Percentiles rank a stretch among this genome's conserved stretches.
These are phyloP conservation scores for Rhizoclosmatium globosum DNA, from an alignment of 192 early-diverging fungal species.

Conservation along the genomic window DNA sequence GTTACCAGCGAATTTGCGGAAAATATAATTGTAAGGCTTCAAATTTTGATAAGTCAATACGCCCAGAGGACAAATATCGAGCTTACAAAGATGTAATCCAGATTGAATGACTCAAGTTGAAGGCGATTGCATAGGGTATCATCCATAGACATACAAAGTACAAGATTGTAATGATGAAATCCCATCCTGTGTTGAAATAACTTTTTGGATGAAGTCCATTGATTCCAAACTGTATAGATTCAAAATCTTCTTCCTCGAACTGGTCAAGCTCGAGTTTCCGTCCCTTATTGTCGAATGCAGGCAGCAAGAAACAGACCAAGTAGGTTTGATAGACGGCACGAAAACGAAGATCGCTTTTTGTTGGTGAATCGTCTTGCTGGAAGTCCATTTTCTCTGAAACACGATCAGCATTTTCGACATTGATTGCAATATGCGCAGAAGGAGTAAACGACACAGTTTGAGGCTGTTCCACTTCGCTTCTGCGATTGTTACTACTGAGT, in stretches of 20 bases:
- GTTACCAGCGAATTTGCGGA: not conserved
- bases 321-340: not conserved
- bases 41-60: not conserved
- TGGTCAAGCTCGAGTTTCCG: constrained; percentile 14
- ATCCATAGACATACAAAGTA: constrained; percentile 27
- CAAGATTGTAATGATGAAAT: constrained; percentile 19
- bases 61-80: not conserved
- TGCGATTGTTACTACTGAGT: too few relatives aligned
- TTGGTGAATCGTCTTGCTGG: not conserved
- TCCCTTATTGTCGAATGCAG: constrained; percentile 29
- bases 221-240: constrained; percentile 2
- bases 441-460: too few relatives aligned
- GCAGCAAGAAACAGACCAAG: constrained; percentile 22
- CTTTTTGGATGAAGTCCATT: constrained; percentile 25
- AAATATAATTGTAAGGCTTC: constrained; percentile 8
- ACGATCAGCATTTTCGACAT: not conserved
- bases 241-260: constrained; percentile 24
- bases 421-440: not conserved
- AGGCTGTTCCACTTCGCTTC: too few relatives aligned
- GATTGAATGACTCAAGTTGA: not conserved
- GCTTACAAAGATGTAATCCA: constrained; percentile 2
- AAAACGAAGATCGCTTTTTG: not conserved
- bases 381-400: not conserved
- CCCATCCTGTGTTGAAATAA: constrained; percentile 24
- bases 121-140: constrained; percentile 20